phyloP scores from a whole-genome alignment of 495 filamentous ascomycete genomes.

The Penicillium subrubescens region DNA sequence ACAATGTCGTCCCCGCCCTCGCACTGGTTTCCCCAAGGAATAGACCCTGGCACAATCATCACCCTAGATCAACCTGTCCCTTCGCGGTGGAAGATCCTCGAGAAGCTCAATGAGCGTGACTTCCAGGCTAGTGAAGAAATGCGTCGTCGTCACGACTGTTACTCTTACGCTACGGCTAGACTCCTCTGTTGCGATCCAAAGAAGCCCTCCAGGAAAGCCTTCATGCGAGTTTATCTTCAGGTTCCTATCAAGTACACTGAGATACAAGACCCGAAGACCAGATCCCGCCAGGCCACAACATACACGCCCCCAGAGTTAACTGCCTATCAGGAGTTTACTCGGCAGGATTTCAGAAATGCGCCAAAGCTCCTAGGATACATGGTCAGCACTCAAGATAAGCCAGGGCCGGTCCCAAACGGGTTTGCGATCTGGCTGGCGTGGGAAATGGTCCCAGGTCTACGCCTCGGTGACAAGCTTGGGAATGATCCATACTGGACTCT shows the following conservation, averaged over 20 bases:
- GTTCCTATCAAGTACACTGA: conserved; percentile 18
- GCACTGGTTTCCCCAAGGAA: conserved; percentile 6
- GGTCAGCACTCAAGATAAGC: conserved; percentile 10
- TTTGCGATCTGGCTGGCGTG: conserved; percentile 16
- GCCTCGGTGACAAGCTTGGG: conserved; percentile 17
- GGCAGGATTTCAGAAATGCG: conserved; percentile 8
- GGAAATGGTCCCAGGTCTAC: conserved; percentile 19
- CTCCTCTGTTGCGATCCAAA: conserved; percentile 16
- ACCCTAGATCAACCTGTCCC: conserved; percentile 9
- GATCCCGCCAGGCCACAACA: conserved; percentile 17
- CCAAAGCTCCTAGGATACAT: conserved; percentile 19
- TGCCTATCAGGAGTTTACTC: conserved; percentile 9
- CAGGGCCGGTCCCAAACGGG: conserved; percentile 18
- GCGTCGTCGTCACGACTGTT: conserved; percentile 1
- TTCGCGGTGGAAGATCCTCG: conserved; percentile 11
- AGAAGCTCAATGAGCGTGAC: conserved; percentile 13
- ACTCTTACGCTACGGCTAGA: conserved; percentile 18
- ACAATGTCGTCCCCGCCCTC: conserved; percentile 6
- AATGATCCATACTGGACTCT: conserved; percentile 12
- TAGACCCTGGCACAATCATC: conserved; percentile 6
- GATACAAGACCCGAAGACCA: conserved; percentile 15
- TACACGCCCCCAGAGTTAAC: conserved; percentile 13
- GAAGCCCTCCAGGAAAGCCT: conserved; percentile 5
- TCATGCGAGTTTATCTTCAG: conserved; percentile 21
- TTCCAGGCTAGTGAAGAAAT: conserved; percentile 4